These are phyloP conservation scores for Jacaranda copaia DNA, from an alignment of 257 asterid species.

Conservation along the genomic window DNA sequence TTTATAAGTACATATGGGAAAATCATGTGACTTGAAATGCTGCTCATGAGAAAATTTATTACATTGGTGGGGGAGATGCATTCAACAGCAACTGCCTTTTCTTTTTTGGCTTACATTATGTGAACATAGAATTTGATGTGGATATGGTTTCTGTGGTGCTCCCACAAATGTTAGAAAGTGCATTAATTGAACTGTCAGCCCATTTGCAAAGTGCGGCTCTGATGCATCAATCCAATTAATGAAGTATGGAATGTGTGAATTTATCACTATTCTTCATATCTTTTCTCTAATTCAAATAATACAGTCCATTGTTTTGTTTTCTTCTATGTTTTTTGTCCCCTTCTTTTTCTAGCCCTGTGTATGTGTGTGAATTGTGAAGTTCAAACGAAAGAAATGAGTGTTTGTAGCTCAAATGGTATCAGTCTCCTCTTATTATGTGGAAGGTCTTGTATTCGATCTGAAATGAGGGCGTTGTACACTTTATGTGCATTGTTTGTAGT, in stretches of 20 bases:
- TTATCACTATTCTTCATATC: not conserved
- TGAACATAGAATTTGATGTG: not conserved
- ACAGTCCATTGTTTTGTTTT: not conserved
- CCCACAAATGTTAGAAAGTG: not conserved
- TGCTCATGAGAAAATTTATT: constrained; percentile 30
- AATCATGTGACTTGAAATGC: constrained; percentile 31
- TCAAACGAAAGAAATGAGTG: no score
- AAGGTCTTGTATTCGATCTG: no score
- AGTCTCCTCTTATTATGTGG: no score
- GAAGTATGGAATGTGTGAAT: not conserved
- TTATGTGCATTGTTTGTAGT: no score
- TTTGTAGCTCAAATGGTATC: no score
- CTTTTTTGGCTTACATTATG: not conserved
- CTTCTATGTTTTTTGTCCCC: not conserved
- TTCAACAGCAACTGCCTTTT: not conserved
- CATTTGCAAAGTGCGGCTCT: not conserved
- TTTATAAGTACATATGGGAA: not conserved
- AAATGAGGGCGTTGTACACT: no score
- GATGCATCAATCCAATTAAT: constrained; percentile 15
- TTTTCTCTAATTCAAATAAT: not conserved
- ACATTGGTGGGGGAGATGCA: not conserved
- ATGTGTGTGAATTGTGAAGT: no score
- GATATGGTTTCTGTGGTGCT: constrained; percentile 11
- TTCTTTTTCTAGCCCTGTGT: not conserved
- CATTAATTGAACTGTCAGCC: constrained; percentile 18